Evolutionary conservation across 202 grass and related monocot species (phyloP).

Genomic region (Brachypodium distachyon): DNA sequence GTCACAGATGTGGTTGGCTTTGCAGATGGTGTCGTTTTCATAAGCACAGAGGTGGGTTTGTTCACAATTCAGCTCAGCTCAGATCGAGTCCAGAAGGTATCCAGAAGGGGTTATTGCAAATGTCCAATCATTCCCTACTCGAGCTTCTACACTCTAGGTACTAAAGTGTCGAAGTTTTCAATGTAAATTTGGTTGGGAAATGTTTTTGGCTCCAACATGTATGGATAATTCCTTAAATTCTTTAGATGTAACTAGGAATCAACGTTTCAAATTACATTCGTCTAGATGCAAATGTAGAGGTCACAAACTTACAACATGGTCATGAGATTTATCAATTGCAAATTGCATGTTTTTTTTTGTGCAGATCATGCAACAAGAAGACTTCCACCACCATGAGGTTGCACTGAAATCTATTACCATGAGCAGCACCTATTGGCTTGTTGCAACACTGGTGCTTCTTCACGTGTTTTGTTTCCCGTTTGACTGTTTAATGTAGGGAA

Average conservation of each 20-base stretch:
- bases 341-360: no score
- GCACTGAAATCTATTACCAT: neutral
- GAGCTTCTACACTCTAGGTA: slow-evolving; percentile 35
- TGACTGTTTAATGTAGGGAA: no score
- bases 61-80: neutral
- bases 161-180: no score
- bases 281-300: no score
- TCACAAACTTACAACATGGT: no score
- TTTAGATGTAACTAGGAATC: no score
- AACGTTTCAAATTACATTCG: no score
- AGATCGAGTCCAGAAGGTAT: neutral
- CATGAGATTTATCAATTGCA: no score
- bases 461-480: neutral
- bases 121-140: slow-evolving; percentile 10
- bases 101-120: no score
- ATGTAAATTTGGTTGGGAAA: neutral
- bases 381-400: no score
- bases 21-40: neutral
- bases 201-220: neutral
- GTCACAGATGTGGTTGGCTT: neutral
- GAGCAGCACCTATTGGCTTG: neutral
- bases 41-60: neutral
- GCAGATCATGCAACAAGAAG: no score
- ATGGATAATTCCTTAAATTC: no score
- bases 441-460: neutral